Conservation (phyloP, 352 stramenopile genomes). For the Pythium pyrilobum region DNA sequence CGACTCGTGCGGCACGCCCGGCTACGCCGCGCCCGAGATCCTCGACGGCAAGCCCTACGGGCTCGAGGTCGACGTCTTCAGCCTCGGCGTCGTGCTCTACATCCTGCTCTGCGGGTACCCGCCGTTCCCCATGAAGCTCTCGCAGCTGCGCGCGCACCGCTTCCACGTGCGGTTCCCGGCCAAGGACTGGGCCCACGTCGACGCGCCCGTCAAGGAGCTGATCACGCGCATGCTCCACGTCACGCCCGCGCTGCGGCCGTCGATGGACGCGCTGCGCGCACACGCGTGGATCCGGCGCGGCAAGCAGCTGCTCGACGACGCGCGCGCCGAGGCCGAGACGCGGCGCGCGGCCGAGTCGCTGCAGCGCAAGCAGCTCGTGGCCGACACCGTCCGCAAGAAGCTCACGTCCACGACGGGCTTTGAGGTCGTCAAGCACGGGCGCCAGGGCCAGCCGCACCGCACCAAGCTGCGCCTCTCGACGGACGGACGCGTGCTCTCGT, state of each 20-base stretch:
- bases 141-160: slow-evolving; percentile 69
- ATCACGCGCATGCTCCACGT: slow-evolving; percentile 76
- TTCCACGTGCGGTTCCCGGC: slow-evolving; percentile 82
- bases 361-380: slow-evolving; percentile 54
- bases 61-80: slow-evolving; percentile 85
- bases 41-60: slow-evolving; percentile 78
- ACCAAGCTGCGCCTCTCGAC: slow-evolving; percentile 71
- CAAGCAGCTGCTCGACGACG: slow-evolving; percentile 36
- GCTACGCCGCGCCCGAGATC: slow-evolving; percentile 82
- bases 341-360: slow-evolving; percentile 41
- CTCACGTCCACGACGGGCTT: slow-evolving; percentile 63
- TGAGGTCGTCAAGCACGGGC: slow-evolving; percentile 76
- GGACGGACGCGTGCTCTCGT: slow-evolving; percentile 63
- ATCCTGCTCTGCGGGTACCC: slow-evolving; percentile 87
- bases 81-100: slow-evolving; percentile 85
- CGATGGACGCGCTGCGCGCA: slow-evolving; percentile 43
- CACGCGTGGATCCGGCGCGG: slow-evolving; percentile 68
- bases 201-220: slow-evolving; percentile 62
- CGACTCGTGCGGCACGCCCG: slow-evolving; percentile 79
- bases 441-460: slow-evolving; percentile 66
- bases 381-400: slow-evolving; percentile 61
- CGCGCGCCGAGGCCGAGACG: slow-evolving; percentile 38
- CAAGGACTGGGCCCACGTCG: slow-evolving; percentile 70
- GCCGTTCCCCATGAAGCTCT: slow-evolving; percentile 86
- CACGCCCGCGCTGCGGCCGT: slow-evolving; percentile 56